Evolutionary conservation across 805 yeast genomes (phyloP).

Genomic region (Kuraishia piskuri): DNA sequence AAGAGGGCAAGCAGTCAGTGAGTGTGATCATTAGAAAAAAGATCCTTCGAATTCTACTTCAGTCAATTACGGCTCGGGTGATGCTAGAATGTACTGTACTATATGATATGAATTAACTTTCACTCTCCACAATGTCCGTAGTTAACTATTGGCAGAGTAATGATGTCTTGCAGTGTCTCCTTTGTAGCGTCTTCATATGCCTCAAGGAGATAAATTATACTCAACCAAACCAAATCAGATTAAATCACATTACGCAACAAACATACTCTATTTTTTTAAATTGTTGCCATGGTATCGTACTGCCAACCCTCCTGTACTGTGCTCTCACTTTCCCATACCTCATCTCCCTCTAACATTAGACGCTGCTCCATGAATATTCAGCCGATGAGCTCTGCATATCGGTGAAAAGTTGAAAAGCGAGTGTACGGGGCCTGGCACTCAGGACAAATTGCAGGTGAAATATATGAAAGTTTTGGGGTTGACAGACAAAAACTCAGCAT

Average conservation of each 20-base stretch:
- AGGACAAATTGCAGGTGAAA: neutral
- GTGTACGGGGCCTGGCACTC: neutral
- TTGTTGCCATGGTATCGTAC: too few relatives aligned
- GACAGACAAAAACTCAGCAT: too few relatives aligned
- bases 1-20: slow-evolving; percentile 7
- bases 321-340: neutral
- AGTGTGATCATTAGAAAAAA: neutral
- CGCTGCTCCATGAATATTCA: neutral
- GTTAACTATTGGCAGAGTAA: too few relatives aligned
- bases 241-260: too few relatives aligned
- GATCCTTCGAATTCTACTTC: too few relatives aligned
- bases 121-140: neutral
- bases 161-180: too few relatives aligned
- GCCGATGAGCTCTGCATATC: neutral
- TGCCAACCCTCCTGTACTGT: too few relatives aligned
- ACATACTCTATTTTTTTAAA: too few relatives aligned
- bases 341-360: neutral
- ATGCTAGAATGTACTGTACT: neutral
- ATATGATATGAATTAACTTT: neutral
- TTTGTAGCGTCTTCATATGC: too few relatives aligned
- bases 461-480: neutral
- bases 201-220: too few relatives aligned
- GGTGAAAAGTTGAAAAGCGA: neutral
- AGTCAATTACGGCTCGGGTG: neutral
- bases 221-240: too few relatives aligned